Evolutionary conservation across 2,329 filamentous ascomycete genomes (phyloP).

Genomic region (Hymenoscyphus fraxineus): DNA sequence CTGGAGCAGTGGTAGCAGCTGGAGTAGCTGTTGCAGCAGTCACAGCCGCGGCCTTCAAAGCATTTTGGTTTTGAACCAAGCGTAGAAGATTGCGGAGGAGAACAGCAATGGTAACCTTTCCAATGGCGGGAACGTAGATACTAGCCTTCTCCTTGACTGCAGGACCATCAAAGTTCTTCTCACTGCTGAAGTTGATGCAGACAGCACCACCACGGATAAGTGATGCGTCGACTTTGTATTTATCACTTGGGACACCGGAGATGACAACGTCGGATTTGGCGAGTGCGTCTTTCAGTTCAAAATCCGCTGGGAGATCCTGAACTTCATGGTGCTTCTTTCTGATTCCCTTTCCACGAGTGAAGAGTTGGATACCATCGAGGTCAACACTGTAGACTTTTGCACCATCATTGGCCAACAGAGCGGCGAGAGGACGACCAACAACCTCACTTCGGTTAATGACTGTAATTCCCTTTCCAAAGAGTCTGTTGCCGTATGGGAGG

Average conservation of each 20-base stretch:
- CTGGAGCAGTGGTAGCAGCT: not conserved
- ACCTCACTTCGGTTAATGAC: conserved; percentile 97
- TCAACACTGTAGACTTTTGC: conserved; percentile 95
- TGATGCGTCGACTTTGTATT: conserved; percentile 83
- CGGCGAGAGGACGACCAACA: conserved; percentile 87
- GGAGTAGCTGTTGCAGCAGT: not conserved
- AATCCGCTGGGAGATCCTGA: conserved; percentile 69
- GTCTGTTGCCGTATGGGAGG: conserved; percentile 83
- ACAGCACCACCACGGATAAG: conserved; percentile 84
- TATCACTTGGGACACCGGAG: conserved; percentile 81
- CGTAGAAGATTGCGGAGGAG: conserved; percentile 77
- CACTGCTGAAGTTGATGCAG: conserved; percentile 98
- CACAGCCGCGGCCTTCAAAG: not conserved
- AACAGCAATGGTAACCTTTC: conserved; percentile 95
- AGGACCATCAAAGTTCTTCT: conserved; percentile 82
- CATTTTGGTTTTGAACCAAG: conserved; percentile 16
- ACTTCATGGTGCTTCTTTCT: conserved; percentile 84
- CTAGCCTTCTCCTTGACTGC: conserved; percentile 93
- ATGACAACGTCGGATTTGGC: conserved; percentile 93
- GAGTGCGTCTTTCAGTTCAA: conserved; percentile 74
- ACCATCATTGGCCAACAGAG: conserved; percentile 91
- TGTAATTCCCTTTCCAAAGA: conserved; percentile 91
- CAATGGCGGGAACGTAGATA: conserved; percentile 94
- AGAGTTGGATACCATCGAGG: conserved; percentile 84
- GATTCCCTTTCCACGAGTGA: conserved; percentile 84